A percentile compares a stretch with the other conserved stretches of the same genome.
Conservation (phyloP, 225 moss, liverwort and hornwort species). For the Rhytidiadelphus loreus region DNA sequence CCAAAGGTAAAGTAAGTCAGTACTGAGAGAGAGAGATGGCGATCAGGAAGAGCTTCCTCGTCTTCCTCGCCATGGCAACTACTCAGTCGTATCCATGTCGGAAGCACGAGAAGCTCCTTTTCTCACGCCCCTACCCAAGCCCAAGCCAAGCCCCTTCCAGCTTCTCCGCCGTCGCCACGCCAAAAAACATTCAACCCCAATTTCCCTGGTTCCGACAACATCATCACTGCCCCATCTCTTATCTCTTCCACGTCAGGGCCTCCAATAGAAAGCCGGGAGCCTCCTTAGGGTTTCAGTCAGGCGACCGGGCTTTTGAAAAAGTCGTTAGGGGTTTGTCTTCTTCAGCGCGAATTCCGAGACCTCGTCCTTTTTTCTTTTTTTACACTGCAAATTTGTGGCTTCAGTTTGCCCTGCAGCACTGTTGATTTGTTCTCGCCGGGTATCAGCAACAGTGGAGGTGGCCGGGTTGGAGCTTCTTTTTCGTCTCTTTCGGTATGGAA, state of each 20-base stretch:
- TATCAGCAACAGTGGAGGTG: constrained; percentile 1
- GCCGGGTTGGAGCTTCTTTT: background rate
- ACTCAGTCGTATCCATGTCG: constrained; percentile 15
- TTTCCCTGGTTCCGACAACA: constrained; percentile 27
- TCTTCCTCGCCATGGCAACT: background rate
- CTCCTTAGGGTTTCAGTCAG: constrained; percentile 1
- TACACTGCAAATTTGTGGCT: background rate
- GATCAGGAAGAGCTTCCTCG: background rate
- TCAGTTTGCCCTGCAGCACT: background rate
- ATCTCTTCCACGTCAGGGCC: constrained; percentile 34
- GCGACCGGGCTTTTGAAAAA: constrained; percentile 5
- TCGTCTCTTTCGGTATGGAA: background rate
- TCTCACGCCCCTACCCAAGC: background rate
- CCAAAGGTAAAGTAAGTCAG: background rate
- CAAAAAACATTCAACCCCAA: constrained; percentile 17
- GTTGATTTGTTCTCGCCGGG: background rate
- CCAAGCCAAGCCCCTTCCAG: background rate
- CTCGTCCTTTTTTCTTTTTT: background rate
- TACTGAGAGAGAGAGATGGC: background rate
- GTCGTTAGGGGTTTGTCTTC: constrained; percentile 12
- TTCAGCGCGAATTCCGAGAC: background rate
- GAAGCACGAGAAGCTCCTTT: background rate
- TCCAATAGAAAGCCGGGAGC: background rate
- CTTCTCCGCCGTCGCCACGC: constrained; percentile 18
- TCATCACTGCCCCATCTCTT: constrained; percentile 22